Base-by-base conservation (phyloP, 2,329 filamentous ascomycete genomes). In the Fusarium sp. region DNA sequence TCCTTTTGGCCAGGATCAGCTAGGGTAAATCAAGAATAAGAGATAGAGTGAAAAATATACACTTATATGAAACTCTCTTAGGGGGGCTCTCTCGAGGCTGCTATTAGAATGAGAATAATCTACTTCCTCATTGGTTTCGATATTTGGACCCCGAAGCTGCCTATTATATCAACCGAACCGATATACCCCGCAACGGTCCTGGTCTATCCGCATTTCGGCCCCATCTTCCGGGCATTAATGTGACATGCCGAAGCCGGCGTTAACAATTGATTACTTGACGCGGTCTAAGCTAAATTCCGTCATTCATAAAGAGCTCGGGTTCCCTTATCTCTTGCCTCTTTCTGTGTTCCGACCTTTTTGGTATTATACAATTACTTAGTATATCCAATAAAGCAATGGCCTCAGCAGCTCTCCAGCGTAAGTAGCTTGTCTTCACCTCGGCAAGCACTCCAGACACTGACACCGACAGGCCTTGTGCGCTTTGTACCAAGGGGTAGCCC, bases 401-500 rank as follows among this genome's bases (percentile, higher is more conserved):
- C 34, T 60, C 72, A 58, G 33, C 72, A 51, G 39, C 60, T 50
- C 68, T 74, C 28, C 72, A 74, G 49, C 72, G 72, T 66, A 60
- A 44, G 57, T 62, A n/a, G n/a, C 31, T 48, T 26, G 18, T 38
- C 11, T n/a, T 18, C 8, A 13, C 26, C 14, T 33, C 5, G n/a
- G 3, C 28, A n/a, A 8, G n/a, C 13, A 38, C 10, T 31, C 42
- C 43, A 45, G 36, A 28, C 38, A 45, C 28, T 31, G 33, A 28
- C 45, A 50, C 44, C 15, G 9, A 20, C 22, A 89, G 87, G 87
- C 76, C 83, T 90, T 60, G 86, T 89, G 69, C 86, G 88, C 53
- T 90, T 90, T 72, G 76, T 85, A 18, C 85, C 88, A 54, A 85
- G 84, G 72, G 84, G 82, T 7, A 82, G 85, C 48, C 75, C 80